A percentile compares a stretch with the other conserved stretches of the same genome.
Conservation (phyloP, 139 green algal species). For the Micractinium sp. region DNA sequence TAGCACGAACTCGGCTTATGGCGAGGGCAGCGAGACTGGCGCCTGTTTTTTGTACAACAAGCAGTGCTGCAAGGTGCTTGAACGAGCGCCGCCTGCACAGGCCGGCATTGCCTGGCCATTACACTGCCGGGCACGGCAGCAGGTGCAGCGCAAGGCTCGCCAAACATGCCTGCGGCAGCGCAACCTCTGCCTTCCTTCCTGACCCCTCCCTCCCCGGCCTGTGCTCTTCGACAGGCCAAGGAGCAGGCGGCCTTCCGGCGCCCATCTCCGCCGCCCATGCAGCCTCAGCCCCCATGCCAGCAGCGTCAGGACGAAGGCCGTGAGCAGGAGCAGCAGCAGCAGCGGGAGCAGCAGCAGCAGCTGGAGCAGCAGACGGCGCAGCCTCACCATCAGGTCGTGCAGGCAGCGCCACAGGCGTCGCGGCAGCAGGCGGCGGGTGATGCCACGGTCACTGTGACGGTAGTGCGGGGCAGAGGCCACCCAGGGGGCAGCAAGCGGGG, state of each 20-base stretch:
- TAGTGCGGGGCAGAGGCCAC: background rate
- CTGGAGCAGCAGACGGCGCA: background rate
- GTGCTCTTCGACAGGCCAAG: background rate
- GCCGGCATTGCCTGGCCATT: background rate
- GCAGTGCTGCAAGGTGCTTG: too few species aligned
- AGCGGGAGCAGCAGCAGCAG: background rate
- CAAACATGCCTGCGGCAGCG: background rate
- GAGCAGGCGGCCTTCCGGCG: background rate
- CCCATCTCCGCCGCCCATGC: background rate
- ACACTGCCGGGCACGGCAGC: background rate
- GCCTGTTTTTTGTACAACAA: too few species aligned
- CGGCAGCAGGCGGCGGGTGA: background rate
- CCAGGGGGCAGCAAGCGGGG: background rate
- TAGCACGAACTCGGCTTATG: background rate
- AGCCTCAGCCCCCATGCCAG: background rate
- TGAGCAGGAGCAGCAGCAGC: background rate
- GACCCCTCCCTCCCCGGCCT: background rate
- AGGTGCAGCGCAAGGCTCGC: background rate
- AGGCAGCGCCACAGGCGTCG: background rate
- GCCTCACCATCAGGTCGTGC: background rate
- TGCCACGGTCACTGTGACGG: background rate
- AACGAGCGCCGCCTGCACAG: too few species aligned
- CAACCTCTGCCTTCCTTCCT: background rate
- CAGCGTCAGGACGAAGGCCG: background rate
- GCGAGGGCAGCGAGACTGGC: background rate